Evolutionary conservation across 164 flowering plant species (phyloP), one percentile per base, ranked within the genome.

Genomic region (Liriodendron chinense): DNA sequence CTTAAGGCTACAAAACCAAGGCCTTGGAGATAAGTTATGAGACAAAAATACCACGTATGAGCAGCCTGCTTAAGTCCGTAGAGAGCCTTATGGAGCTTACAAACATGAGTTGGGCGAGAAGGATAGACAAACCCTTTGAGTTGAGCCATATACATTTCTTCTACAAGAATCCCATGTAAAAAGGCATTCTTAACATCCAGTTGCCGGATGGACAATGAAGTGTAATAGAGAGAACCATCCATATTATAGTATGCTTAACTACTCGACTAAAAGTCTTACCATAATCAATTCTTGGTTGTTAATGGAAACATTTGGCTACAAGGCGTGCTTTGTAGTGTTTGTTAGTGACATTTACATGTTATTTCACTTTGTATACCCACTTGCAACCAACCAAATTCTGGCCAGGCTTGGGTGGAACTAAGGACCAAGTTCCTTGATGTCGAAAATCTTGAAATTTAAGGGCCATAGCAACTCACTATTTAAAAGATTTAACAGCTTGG

Each of bases 241-340:
- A n/a, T 8, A 57, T 26, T 2, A 13, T 71, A 5, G 26, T 18
- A 57, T 9, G 47, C 23, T 57, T 71, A 13, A 57, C 74, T 7
- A 71, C 65, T 21, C 65, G 74, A 57, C 65, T 71, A 16, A 71
- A 71, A 1, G 74, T 71, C 5, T 71, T 47, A 1, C 20, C 47
- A 57, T 53, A 71, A 28, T 71, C 64, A 25, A 53, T 34, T 20
- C 74, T 9, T 6, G 50, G 65, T 16, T 28, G 23, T 24, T 26
- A 47, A 9, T 24, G 24, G 13, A 57, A 71, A 10, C 74, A 65
- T 13, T 49, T 22, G 9, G 43, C 43, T 1, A 53, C 73, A 49
- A 71, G 7, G 28, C 16, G 12, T 50, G 5, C 62, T 47, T 71
- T 10, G 13, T 49, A 48, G 16, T 12, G 34, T 20, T 47, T 7